Conservation (phyloP, 495 filamentous ascomycete species). For the Penicillium canescens region DNA sequence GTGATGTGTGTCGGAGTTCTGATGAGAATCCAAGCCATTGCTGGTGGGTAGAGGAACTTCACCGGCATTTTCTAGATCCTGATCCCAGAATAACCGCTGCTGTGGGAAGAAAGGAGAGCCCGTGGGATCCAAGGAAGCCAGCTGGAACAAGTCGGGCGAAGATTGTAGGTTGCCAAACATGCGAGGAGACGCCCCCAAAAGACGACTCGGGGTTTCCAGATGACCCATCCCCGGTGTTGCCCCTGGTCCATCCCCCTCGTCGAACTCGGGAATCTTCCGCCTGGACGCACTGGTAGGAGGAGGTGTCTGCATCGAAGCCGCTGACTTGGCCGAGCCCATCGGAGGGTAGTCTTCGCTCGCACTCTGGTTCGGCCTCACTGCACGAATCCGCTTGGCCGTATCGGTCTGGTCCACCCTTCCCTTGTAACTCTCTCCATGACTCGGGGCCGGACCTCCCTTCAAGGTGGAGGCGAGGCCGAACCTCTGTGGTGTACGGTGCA, state of each 20-base stretch:
- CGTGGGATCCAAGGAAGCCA: conserved; percentile 69
- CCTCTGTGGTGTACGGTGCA: conserved; percentile 51
- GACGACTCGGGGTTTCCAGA: conserved; percentile 44
- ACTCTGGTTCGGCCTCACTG: conserved; percentile 40
- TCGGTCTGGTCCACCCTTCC: conserved; percentile 41
- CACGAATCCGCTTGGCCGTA: conserved; percentile 40
- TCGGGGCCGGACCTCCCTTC: conserved; percentile 12
- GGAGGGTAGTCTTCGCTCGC: conserved; percentile 35
- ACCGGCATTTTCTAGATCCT: conserved; percentile 42
- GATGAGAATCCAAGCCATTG: conserved; percentile 1
- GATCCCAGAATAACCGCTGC: conserved; percentile 75
- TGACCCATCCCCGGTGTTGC: conserved; percentile 27
- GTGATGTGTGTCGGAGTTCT: conserved; percentile 12
- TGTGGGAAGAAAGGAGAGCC: conserved; percentile 66
- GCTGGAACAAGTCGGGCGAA: conserved; percentile 68
- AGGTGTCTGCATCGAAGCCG: conserved; percentile 65
- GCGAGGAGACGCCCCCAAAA: conserved; percentile 43
- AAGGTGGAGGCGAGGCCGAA: conserved; percentile 36
- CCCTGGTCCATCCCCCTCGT: conserved; percentile 20
- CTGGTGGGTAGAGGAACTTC: conserved; percentile 21
- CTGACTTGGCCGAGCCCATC: conserved; percentile 47
- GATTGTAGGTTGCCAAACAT: conserved; percentile 58
- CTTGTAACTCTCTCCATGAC: conserved; percentile 45
- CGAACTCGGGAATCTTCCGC: conserved; percentile 41
- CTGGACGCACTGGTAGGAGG: conserved; percentile 62